These are phyloP conservation scores for Harringtonia aguacate DNA, from an alignment of 2,329 filamentous ascomycete species.

Conservation along the genomic window DNA sequence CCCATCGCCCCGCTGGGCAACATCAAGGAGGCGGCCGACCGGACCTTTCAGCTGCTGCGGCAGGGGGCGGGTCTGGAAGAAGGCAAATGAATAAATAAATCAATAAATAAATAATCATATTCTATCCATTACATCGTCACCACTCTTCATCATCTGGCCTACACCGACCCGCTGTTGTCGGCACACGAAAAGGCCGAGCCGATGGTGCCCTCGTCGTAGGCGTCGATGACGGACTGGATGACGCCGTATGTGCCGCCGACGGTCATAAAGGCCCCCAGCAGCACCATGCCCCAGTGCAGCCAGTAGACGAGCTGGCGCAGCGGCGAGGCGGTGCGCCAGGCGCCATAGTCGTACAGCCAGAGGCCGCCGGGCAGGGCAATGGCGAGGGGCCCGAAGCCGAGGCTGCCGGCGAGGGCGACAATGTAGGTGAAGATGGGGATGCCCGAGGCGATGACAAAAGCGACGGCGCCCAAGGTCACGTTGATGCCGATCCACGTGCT, in stretches of 20 bases:
- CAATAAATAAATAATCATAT: no score
- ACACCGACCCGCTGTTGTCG: neutral
- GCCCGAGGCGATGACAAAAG: conserved; percentile 6
- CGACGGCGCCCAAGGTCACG: neutral
- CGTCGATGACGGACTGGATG: conserved; percentile 15
- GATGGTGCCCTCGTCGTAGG: neutral
- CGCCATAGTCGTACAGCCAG: conserved; percentile 7
- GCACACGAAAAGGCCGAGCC: neutral
- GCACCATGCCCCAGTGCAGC: conserved; percentile 27
- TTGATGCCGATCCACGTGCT: conserved; percentile 14
- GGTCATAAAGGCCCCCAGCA: conserved; percentile 35
- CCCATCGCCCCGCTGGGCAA: conserved; percentile 4
- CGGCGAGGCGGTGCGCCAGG: conserved; percentile 32
- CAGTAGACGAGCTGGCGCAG: conserved; percentile 26
- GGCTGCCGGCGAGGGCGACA: conserved; percentile 5
- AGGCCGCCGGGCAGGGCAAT: conserved; percentile 7
- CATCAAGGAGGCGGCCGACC: conserved; percentile 6
- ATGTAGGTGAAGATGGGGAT: conserved; percentile 11
- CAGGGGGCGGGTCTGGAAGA: conserved; percentile 5
- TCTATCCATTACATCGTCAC: no score
- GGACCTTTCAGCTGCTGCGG: conserved; percentile 3
- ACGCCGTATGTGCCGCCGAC: conserved; percentile 38
- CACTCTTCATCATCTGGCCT: no score
- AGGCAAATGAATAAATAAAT: no score
- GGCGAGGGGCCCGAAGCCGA: conserved; percentile 9